phyloP scores from a whole-genome alignment of 1,284 basidiomycete species.

The Athelia sp. region DNA sequence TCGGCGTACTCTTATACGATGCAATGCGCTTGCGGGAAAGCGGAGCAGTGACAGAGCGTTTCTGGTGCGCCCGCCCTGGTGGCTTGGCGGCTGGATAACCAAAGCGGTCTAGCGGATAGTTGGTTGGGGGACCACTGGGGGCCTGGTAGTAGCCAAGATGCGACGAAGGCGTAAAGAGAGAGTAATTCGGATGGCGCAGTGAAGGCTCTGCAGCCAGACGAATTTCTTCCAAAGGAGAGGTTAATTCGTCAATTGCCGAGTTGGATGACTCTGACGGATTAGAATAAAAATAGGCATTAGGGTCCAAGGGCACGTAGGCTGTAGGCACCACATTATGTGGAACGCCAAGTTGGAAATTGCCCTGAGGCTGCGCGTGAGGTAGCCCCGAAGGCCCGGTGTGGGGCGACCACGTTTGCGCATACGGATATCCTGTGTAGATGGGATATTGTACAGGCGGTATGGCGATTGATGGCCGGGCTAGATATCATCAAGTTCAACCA shows the following conservation, averaged over 20 bases:
- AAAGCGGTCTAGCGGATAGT: background rate
- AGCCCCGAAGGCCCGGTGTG: background rate
- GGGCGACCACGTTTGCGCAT: background rate
- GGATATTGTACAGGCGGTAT: background rate
- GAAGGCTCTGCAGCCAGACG: background rate
- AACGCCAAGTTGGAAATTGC: background rate
- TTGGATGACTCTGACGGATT: background rate
- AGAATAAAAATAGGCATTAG: background rate
- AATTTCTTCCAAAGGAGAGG: background rate
- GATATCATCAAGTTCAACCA: background rate
- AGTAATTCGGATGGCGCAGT: background rate
- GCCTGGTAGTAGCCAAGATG: background rate
- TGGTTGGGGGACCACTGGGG: background rate
- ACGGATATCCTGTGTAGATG: background rate
- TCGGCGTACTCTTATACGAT: conserved; percentile 1
- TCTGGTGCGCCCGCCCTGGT: background rate
- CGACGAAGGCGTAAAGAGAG: background rate
- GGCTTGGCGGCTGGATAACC: background rate
- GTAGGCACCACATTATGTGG: background rate
- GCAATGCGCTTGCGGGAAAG: background rate
- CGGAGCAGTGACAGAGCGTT: background rate
- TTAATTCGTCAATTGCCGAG: background rate
- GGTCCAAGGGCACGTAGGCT: background rate
- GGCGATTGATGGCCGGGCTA: background rate
- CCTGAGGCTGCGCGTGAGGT: too few species aligned